Conservation (phyloP, 306 rosid genomes). For the Gillenia trifoliata region DNA sequence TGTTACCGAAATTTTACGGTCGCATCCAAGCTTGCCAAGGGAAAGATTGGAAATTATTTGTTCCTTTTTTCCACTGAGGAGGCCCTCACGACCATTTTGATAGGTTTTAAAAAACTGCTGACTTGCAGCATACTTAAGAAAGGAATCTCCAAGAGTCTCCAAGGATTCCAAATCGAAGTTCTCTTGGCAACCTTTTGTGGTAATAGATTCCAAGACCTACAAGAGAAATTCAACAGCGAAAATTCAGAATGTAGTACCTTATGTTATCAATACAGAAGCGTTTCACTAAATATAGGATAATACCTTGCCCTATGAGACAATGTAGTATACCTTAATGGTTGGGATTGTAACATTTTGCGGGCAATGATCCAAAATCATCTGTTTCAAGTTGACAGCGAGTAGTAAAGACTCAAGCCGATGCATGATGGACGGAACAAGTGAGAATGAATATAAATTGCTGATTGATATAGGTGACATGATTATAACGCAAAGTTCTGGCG, state of each 20-base stretch:
- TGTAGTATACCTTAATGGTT: slow-evolving; percentile 44
- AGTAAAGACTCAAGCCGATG: slow-evolving; percentile 66
- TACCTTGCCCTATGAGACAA: not conserved
- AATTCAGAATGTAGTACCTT: not conserved
- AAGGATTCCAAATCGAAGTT: slow-evolving; percentile 64
- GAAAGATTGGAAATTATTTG: slow-evolving; percentile 62
- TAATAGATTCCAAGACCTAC: slow-evolving; percentile 82
- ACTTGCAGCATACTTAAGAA: slow-evolving; percentile 64
- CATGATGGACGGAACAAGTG: slow-evolving; percentile 68
- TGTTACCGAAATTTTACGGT: slow-evolving; percentile 51
- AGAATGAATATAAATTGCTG: slow-evolving; percentile 44
- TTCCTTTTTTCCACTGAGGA: slow-evolving; percentile 50
- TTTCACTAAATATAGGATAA: not conserved
- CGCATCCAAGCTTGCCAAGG: slow-evolving; percentile 55
- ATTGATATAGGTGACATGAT: slow-evolving; percentile 62
- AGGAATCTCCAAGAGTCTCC: slow-evolving; percentile 88
- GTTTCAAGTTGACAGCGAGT: slow-evolving; percentile 51
- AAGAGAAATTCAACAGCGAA: slow-evolving; percentile 7
- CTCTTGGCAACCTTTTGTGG: slow-evolving; percentile 62
- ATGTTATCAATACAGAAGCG: not conserved
- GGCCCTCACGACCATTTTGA: slow-evolving; percentile 62
- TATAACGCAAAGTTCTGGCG: slow-evolving; percentile 66
- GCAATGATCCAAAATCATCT: slow-evolving; percentile 47
- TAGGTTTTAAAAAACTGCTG: slow-evolving; percentile 50
- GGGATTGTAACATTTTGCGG: slow-evolving; percentile 41